Conservation (phyloP, 2,329 filamentous ascomycete genomes). For the Penicillium brasilianum region DNA sequence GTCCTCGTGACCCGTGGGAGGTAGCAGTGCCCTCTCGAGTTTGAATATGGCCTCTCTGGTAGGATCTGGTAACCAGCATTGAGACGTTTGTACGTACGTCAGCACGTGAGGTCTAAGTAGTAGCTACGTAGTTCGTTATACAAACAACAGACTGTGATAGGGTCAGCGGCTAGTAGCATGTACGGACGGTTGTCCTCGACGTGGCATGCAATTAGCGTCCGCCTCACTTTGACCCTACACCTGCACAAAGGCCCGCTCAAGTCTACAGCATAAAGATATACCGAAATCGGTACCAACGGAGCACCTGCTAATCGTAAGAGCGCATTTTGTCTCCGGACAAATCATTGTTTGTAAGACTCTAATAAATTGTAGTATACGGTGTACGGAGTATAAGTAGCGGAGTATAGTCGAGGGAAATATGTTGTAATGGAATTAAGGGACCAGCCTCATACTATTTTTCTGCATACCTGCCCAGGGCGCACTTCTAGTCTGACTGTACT, state of each 20-base stretch:
- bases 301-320: constrained; percentile 17
- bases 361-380: background rate
- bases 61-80: constrained; percentile 10
- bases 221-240: constrained; percentile 26
- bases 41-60: background rate
- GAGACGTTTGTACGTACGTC: background rate
- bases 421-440: background rate
- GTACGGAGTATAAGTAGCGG: no score
- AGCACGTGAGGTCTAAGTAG: background rate
- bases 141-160: no score
- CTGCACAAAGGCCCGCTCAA: background rate
- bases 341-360: background rate
- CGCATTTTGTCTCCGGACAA: constrained; percentile 5
- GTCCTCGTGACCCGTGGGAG: background rate
- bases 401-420: background rate
- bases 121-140: no score
- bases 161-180: background rate
- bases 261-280: background rate
- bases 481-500: background rate
- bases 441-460: constrained; percentile 2
- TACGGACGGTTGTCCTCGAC: constrained; percentile 4
- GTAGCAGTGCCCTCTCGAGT: background rate
- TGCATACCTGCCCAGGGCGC: constrained; percentile 23
- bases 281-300: background rate
- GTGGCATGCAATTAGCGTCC: constrained; percentile 15